Evolutionary conservation across 306 rosid genomes (phyloP).

Genomic region (Geum urbanum): DNA sequence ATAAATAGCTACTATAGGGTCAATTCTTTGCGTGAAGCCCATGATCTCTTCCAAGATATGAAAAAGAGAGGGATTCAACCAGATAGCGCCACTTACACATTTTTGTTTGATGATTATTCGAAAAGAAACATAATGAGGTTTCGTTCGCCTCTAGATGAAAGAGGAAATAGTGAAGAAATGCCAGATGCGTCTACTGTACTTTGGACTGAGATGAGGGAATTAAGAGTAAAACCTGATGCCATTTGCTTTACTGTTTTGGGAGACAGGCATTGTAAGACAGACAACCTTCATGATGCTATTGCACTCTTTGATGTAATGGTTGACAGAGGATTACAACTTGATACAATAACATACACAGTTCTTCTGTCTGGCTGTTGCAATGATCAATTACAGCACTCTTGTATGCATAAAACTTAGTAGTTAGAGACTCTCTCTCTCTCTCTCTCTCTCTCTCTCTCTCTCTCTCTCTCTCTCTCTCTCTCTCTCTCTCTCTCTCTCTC

Average conservation of each 20-base stretch:
- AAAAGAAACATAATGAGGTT: conserved; percentile 30
- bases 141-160: conserved; percentile 7
- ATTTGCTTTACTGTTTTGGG: conserved; percentile 68
- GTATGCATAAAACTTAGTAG: no score
- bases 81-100: conserved; percentile 63
- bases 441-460: no score
- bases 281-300: conserved; percentile 49
- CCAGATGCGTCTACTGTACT: conserved; percentile 31
- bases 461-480: no score
- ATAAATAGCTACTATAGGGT: conserved; percentile 60
- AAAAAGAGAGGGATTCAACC: conserved; percentile 60
- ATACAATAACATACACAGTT: conserved; percentile 61
- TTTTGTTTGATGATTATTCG: conserved; percentile 55
- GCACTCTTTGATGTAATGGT: conserved; percentile 52
- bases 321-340: conserved; percentile 58
- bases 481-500: no score
- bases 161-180: conserved; percentile 14
- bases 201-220: conserved; percentile 57
- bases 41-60: conserved; percentile 63
- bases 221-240: conserved; percentile 53
- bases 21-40: conserved; percentile 53
- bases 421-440: no score
- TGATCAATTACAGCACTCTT: no score
- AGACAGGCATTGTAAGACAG: conserved; percentile 48
- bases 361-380: conserved; percentile 46